Base-by-base conservation (phyloP, 1,284 basidiomycete genomes). In the Tetrapyrgos nigripes region DNA sequence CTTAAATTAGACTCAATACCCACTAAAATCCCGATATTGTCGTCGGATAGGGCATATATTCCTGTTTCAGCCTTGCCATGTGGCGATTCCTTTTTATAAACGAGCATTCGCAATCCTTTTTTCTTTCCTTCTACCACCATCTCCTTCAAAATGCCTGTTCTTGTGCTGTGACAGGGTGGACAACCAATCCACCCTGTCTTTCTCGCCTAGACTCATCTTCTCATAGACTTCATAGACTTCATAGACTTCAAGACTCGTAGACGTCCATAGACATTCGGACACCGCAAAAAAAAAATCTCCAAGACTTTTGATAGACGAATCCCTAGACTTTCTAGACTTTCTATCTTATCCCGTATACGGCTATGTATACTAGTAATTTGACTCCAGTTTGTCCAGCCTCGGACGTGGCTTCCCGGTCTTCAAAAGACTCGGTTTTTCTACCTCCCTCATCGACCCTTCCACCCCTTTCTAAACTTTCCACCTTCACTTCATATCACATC, bases 361-460 rank as follows among this genome's bases (percentile, higher is more conserved):
- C 37, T 40, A 40, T 40, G 37, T 11, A n/a, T 9, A 9, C 37
- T n/a, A 40, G 37, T 40, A 40, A 40, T 40, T 40, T 40, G 37
- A 40, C 17, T 17, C 8, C 8, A n/a, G 37, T n/a, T 4, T 17
- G 5, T 17, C 8, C 8, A n/a, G 37, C 17, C 8, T 17, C 17
- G 37, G 23, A 37, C 40, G 43, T 17, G 37, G 45, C 31, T 29
- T 51, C 44, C 21, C 21, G 27, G 50, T 19, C 50, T 24, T 19
- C 35, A 49, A 24, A 28, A 19, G 19, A 49, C 21, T 43, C 52
- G 13, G 47, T 47, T 19, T 26, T 52, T 5, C 43, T 27, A 26
- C 51, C 58, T 45, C 59, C 55, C 53, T 58, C 62, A 46, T 51
- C 72, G 6, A 72, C 70, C 50, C 78, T 85, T 19, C 83, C 81